Evolutionary conservation across 2,329 filamentous ascomycete genomes (phyloP), one percentile per base, ranked within the genome.

Genomic region (Hypoxylon sp.): DNA sequence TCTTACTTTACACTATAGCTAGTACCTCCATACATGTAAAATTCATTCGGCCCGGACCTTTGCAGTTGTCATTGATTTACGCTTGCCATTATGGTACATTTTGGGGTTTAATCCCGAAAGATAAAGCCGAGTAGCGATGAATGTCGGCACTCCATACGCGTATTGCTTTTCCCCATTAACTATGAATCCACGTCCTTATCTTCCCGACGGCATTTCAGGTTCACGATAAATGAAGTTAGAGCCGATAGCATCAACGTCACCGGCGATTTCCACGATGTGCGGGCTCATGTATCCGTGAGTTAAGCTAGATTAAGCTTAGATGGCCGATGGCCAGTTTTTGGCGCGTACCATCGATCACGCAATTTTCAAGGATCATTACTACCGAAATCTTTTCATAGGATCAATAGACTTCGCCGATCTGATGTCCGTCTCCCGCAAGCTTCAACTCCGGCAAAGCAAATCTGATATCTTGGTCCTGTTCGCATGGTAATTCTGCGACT

Each of bases 281-380:
- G 11, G 37, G 8, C 17, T 6, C 10, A 41, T 20, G 17, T 20
- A 41, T 41, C 3, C n/a, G n/a, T n/a, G n/a, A n/a, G 19, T 30
- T 61, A 57, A 19, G 20, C 57, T 30, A 13, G 37, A 61, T 64
- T 61, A 4, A 61, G 62, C 17, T 57, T 61, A 55, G 54, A 51
- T 65, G 43, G n/a, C n/a, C n/a, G 24, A 51, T 28, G 49, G 54
- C 62, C 58, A 46, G 54, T 55, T 39, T 44, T 48, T 49, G 50
- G 48, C 41, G 51, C 39, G 44, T 32, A 30, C 54, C 37, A 11
- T 56, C 54, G 49, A 67, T 67, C 64, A 67, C 64, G 64, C 64
- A 67, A 67, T 67, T 61, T 64, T 59, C n/a, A 37, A 37, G 28
- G 32, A 17, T 17, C 53, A 53, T 63, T 46, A 39, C 44, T 37